Evolutionary conservation across 768 basidiomycete genomes (phyloP).

Genomic region (Phylloporus sp.): DNA sequence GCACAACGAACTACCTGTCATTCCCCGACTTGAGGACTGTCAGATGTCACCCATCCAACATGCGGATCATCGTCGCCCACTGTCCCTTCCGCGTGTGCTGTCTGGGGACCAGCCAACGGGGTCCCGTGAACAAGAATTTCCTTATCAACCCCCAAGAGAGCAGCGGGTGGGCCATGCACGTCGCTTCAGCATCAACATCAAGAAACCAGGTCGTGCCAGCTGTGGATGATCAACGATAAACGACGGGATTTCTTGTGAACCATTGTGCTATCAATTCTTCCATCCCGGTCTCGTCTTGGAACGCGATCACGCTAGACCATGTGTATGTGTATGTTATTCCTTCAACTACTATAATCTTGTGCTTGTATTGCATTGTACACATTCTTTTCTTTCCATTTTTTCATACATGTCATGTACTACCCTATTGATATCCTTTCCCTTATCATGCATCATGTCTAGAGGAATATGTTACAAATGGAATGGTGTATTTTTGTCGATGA

Average conservation of each 20-base stretch:
- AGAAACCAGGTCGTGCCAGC: constrained; percentile 17
- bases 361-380: constrained; percentile 1
- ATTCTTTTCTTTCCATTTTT: background rate
- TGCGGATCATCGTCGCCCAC: background rate
- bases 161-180: constrained; percentile 37
- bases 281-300: background rate
- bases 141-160: constrained; percentile 32
- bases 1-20: constrained; percentile 10
- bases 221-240: constrained; percentile 13
- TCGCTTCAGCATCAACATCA: constrained; percentile 38
- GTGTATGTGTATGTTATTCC: constrained; percentile 2
- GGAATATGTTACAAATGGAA: background rate
- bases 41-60: constrained; percentile 1
- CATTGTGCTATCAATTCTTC: too few relatives aligned
- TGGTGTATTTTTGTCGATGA: background rate
- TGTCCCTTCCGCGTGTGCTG: background rate
- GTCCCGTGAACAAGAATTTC: constrained; percentile 20
- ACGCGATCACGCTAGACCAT: background rate
- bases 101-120: background rate
- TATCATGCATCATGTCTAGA: background rate
- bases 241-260: too few relatives aligned
- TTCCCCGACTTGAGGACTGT: constrained; percentile 7
- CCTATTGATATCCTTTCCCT: background rate
- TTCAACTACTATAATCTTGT: background rate
- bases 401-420: background rate